Evolutionary conservation across 768 basidiomycete species (phyloP).

Genomic region (Mycena amicta): DNA sequence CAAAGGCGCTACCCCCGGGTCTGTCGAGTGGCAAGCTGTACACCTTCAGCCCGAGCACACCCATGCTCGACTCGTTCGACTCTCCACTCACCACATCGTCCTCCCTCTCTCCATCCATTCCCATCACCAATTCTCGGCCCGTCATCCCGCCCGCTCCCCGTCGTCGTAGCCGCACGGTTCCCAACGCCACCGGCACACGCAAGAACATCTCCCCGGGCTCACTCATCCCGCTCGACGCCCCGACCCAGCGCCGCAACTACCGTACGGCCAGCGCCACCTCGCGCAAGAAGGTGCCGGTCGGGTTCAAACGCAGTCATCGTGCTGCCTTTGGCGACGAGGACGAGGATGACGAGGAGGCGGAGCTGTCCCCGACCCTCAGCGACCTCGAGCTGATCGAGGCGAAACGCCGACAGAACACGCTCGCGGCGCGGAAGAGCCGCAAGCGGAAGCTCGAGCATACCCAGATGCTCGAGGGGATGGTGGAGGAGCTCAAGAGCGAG

Average conservation of each 20-base stretch:
- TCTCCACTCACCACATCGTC: slow-evolving; percentile 1
- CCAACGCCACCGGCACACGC: slow-evolving; percentile 45
- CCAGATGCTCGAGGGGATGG: slow-evolving; percentile 49
- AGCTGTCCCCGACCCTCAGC: too few species aligned
- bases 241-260: slow-evolving; percentile 61
- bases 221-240: slow-evolving; percentile 56
- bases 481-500: slow-evolving; percentile 45
- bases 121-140: too few species aligned
- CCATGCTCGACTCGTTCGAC: slow-evolving; percentile 10
- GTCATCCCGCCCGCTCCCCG: slow-evolving; percentile 7
- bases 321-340: slow-evolving; percentile 31
- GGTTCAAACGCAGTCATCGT: slow-evolving; percentile 47
- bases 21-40: neutral
- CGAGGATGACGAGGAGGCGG: slow-evolving; percentile 38
- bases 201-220: slow-evolving; percentile 52
- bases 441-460: slow-evolving; percentile 69
- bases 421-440: slow-evolving; percentile 66
- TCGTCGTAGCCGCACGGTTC: neutral
- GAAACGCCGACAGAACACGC: slow-evolving; percentile 69
- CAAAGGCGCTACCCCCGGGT: too few species aligned
- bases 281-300: slow-evolving; percentile 59
- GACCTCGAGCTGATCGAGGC: slow-evolving; percentile 59
- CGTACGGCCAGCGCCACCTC: slow-evolving; percentile 53
- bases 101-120: too few species aligned
- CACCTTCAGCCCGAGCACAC: slow-evolving; percentile 16